These are phyloP conservation scores for Urtica urens DNA, from an alignment of 306 rosid genomes.

Conservation along the genomic window DNA sequence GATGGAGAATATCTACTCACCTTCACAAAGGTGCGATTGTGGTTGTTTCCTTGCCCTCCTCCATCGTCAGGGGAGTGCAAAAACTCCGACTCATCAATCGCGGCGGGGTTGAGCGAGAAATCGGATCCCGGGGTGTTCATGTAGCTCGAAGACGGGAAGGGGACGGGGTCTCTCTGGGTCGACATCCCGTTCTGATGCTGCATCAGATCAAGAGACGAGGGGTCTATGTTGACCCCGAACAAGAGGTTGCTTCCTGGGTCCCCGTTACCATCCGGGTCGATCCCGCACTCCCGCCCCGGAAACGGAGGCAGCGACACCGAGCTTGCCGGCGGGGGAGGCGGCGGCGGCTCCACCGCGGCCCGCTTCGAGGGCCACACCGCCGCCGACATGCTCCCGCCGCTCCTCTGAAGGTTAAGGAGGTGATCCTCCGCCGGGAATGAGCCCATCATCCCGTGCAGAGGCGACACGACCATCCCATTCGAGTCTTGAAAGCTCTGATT, in stretches of 20 bases:
- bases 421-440: conserved; percentile 68
- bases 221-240: conserved; percentile 86
- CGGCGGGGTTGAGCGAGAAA: conserved; percentile 51
- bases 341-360: conserved; percentile 65
- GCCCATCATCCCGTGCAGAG: conserved; percentile 68
- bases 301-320: conserved; percentile 76
- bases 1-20: conserved; percentile 22
- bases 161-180: conserved; percentile 47
- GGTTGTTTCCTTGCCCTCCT: conserved; percentile 50
- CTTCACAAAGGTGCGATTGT: conserved; percentile 76
- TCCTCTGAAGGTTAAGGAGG: conserved; percentile 51
- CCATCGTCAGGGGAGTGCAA: conserved; percentile 49
- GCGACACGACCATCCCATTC: conserved; percentile 57
- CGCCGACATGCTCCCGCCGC: conserved; percentile 49
- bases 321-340: conserved; percentile 50
- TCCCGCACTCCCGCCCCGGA: conserved; percentile 83
- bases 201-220: conserved; percentile 68
- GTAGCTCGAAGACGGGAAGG: conserved; percentile 61
- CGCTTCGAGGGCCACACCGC: conserved; percentile 73
- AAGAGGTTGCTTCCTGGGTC: conserved; percentile 84
- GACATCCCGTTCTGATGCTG: conserved; percentile 75
- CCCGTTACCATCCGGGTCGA: conserved; percentile 67
- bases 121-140: conserved; percentile 44
- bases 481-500: conserved; percentile 76
- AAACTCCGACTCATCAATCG: conserved; percentile 60